Percentiles rank a stretch among this genome's conserved stretches.
Evolutionary conservation across 345 rosid species (phyloP).

Genomic region (Anastatica hierochuntica): DNA sequence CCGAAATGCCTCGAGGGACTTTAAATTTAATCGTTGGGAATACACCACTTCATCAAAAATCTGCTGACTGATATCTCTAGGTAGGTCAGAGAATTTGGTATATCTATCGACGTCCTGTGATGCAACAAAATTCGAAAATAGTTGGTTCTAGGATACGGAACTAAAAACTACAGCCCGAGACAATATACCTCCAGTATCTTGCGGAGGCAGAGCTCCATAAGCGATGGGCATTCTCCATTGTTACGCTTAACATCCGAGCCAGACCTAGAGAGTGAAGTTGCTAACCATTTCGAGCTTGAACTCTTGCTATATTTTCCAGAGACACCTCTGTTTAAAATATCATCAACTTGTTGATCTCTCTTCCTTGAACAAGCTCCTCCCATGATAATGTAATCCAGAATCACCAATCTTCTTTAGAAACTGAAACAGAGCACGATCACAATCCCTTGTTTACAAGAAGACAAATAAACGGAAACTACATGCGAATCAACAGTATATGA

Average conservation of each 20-base stretch:
- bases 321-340: conserved; percentile 40
- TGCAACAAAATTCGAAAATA: conserved; percentile 16
- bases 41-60: conserved; percentile 63
- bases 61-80: conserved; percentile 83
- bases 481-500: conserved; percentile 33
- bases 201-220: conserved; percentile 63
- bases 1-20: conserved; percentile 56
- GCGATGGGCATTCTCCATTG: conserved; percentile 49
- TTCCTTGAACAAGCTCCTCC: conserved; percentile 97
- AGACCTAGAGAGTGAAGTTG: conserved; percentile 56
- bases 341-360: conserved; percentile 61
- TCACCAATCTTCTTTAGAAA: conserved; percentile 13
- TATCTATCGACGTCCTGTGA: conserved; percentile 57
- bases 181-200: conserved; percentile 47
- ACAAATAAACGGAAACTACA: no score
- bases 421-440: conserved; percentile 6
- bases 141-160: conserved; percentile 3
- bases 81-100: conserved; percentile 48
- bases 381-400: conserved; percentile 37
- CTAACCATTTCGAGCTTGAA: conserved; percentile 85
- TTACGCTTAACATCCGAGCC: conserved; percentile 28
- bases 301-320: conserved; percentile 54
- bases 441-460: conserved; percentile 1
- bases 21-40: conserved; percentile 36
- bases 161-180: background rate